Percentiles rank a stretch among this genome's conserved stretches.
These are phyloP conservation scores for Fraxinus sp. DNA, from an alignment of 305 asterid species.

Conservation along the genomic window DNA sequence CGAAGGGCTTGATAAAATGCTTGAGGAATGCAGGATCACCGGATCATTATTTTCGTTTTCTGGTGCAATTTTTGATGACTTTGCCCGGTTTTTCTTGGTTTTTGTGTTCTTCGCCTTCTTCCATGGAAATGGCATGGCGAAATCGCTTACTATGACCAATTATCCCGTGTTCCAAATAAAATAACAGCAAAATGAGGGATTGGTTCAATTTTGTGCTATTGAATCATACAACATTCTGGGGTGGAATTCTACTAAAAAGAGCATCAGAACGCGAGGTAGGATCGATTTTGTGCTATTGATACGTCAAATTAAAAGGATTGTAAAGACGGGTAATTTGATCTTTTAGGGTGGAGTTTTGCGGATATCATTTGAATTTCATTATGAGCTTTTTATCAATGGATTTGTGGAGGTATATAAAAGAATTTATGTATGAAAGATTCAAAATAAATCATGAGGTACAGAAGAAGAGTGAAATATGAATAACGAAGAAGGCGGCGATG, in stretches of 20 bases:
- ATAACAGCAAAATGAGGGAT: neutral
- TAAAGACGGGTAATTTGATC: neutral
- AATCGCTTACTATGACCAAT: neutral
- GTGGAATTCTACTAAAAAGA: neutral
- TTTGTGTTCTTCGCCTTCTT: conserved; percentile 51
- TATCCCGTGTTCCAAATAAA: neutral
- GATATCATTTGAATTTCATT: neutral
- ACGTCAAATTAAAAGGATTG: neutral
- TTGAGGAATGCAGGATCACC: neutral
- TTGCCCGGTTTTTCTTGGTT: conserved; percentile 35
- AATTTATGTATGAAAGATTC: neutral
- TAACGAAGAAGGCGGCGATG: neutral
- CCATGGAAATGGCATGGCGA: conserved; percentile 62
- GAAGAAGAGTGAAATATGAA: neutral
- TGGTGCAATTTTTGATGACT: neutral
- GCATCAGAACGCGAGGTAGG: neutral
- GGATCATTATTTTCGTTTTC: conserved; percentile 9
- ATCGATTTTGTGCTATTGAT: neutral
- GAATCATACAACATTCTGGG: neutral
- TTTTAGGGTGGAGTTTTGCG: neutral
- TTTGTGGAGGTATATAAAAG: neutral
- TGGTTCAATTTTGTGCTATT: neutral
- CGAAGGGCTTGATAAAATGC: conserved; percentile 5
- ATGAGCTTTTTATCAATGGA: neutral
- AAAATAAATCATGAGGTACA: neutral